Evolutionary conservation across 495 filamentous ascomycete species (phyloP).

Genomic region (Jackrogersella multiformis): DNA sequence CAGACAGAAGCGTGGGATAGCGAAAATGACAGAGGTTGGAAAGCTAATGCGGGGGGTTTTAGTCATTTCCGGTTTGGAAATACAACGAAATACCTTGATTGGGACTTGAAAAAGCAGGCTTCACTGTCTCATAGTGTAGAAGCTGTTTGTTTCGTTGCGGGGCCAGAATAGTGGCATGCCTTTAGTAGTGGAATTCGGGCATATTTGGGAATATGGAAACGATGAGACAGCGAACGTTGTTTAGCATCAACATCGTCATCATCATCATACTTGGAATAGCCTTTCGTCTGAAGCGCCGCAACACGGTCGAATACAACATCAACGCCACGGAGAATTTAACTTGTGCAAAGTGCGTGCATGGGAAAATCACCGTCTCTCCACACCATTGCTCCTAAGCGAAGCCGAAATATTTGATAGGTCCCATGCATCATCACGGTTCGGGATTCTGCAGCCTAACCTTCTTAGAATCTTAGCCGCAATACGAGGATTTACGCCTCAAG

Average conservation of each 20-base stretch:
- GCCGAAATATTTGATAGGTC: constrained; percentile 17
- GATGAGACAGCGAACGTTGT: not conserved
- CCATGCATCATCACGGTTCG: constrained; percentile 34
- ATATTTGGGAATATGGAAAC: not conserved
- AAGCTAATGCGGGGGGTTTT: constrained; percentile 13
- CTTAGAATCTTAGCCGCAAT: constrained; percentile 28
- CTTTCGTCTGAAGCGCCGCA: not conserved
- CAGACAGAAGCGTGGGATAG: constrained; percentile 3
- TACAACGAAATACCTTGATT: constrained; percentile 12
- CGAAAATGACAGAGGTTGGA: constrained; percentile 29
- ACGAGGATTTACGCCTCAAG: constrained; percentile 33
- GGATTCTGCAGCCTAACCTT: constrained; percentile 39
- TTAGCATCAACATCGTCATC: not conserved
- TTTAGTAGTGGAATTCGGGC: constrained; percentile 9
- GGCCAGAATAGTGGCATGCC: constrained; percentile 26
- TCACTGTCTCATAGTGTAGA: constrained; percentile 14
- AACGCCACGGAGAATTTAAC: constrained; percentile 1
- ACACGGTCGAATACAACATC: not conserved
- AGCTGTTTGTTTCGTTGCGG: constrained; percentile 31
- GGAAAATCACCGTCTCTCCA: constrained; percentile 23
- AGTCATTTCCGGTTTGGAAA: constrained; percentile 8
- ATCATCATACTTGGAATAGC: no score
- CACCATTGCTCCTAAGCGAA: constrained; percentile 34
- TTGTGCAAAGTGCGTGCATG: constrained; percentile 28
- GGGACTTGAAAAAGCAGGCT: constrained; percentile 1